phyloP scores from a whole-genome alignment of 2,329 filamentous ascomycete species.

The Sporothrix dimorphospora region DNA sequence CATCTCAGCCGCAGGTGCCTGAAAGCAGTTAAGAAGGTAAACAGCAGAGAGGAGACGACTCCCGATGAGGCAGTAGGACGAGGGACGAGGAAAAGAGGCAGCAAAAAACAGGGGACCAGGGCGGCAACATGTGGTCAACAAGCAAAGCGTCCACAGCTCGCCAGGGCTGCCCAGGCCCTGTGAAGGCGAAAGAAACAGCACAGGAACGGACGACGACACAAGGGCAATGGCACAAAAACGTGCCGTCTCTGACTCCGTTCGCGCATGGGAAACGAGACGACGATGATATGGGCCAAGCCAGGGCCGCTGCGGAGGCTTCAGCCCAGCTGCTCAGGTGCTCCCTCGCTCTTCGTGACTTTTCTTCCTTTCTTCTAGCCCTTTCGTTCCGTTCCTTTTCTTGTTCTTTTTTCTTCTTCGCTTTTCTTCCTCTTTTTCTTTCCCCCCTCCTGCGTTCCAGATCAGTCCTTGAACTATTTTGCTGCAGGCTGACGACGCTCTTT shows the following conservation, averaged over 20 bases:
- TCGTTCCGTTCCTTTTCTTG: background rate
- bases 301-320: background rate
- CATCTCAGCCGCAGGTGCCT: conserved; percentile 20
- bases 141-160: background rate
- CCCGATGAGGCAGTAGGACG: conserved; percentile 2
- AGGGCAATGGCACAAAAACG: conserved; percentile 1
- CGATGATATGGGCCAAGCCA: background rate
- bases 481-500: conserved; percentile 22
- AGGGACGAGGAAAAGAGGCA: background rate
- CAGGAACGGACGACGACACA: background rate
- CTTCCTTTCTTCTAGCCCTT: background rate
- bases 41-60: background rate
- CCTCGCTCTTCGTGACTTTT: background rate
- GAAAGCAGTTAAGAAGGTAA: conserved; percentile 16
- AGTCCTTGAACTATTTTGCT: conserved; percentile 12
- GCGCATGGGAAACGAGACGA: background rate
- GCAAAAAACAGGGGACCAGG: too few species aligned
- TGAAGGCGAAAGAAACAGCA: background rate
- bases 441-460: conserved; percentile 22
- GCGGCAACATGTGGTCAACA: background rate
- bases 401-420: too few species aligned
- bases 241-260: conserved; percentile 18
- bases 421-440: conserved; percentile 9
- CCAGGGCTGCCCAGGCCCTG: background rate
- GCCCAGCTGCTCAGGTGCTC: background rate